A percentile compares a stretch with the other conserved stretches of the same genome.
phyloP scores from a whole-genome alignment of 169 alveolate genomes.

The Plasmodium cynomolgi region DNA sequence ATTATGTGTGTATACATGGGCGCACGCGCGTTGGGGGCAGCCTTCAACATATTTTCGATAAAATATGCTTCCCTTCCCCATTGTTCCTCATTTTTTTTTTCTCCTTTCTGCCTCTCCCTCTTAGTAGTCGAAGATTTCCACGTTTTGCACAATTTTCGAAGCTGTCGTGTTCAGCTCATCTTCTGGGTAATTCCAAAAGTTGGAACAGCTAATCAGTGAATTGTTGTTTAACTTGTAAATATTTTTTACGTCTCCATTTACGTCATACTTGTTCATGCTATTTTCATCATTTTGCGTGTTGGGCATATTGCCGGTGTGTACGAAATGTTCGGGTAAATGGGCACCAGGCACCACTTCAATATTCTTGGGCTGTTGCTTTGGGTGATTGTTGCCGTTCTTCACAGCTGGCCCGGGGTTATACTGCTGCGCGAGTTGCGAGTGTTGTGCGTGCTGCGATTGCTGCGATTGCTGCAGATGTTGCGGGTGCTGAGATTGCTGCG shows the following conservation, averaged over 20 bases:
- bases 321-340: background rate
- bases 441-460: background rate
- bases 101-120: background rate
- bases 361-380: background rate
- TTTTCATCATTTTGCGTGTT: background rate
- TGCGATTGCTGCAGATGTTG: background rate
- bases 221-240: conserved; percentile 33
- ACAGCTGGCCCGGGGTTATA: background rate
- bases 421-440: background rate
- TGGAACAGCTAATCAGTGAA: conserved; percentile 42
- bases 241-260: conserved; percentile 23
- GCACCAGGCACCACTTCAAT: background rate
- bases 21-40: background rate
- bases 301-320: background rate
- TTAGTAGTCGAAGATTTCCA: conserved; percentile 58
- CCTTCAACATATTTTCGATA: background rate
- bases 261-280: background rate
- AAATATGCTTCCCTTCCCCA: background rate
- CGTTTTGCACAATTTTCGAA: conserved; percentile 48
- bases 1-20: background rate
- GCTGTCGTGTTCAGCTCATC: conserved; percentile 46
- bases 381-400: background rate
- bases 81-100: background rate
- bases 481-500: background rate
- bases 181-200: conserved; percentile 65